Evolutionary conservation across 2,329 filamentous ascomycete genomes (phyloP), one percentile per base, ranked within the genome.

Genomic region (Verticillium dahliae): DNA sequence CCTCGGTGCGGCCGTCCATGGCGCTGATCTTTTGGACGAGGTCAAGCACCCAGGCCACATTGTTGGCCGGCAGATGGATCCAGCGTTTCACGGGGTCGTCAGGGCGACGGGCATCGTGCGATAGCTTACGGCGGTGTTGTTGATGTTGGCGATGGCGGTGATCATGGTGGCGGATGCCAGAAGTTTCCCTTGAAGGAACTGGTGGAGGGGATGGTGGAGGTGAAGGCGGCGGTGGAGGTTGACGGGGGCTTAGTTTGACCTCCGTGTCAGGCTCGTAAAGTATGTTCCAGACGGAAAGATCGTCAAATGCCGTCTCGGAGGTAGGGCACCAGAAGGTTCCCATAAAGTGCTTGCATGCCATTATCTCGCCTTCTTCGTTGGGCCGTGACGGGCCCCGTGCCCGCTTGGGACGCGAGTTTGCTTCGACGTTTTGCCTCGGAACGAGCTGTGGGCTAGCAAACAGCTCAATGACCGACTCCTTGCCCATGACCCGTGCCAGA

Each of bases 21-120:
- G 64, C 64, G 56, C 61, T 63, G 14, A 66, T 55, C 1, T 63
- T 45, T 57, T 66, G 64, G 34, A 65, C 64, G 22, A 66, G 61
- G 31, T 66, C 64, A 56, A 65, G 64, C 39, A 66, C 63, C 64
- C 64, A 66, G 33, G 64, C 59, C 1, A 66, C 60, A 33, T 66
- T 66, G 38, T 66, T 66, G 7, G 64, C 63, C 4, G 64, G 64
- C 0, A 66, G 61, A 27, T 66, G 64, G 5, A 66, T 61, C 64
- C 64, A 66, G 15, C 64, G 6, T 61, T 66, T 66, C 4, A 66
- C 15, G 0, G 64, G 63, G 14, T 10, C n/a, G 7, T 15, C 34
- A 18, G 1, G 58, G 38, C 10, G 58, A 33, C 9, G 62, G 39
- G 18, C 62, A 52, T 39, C 62, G 56, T 39, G 64, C 9, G 57